phyloP scores from a whole-genome alignment of 192 early-diverging fungal genomes.

The Coemansia sp. region DNA sequence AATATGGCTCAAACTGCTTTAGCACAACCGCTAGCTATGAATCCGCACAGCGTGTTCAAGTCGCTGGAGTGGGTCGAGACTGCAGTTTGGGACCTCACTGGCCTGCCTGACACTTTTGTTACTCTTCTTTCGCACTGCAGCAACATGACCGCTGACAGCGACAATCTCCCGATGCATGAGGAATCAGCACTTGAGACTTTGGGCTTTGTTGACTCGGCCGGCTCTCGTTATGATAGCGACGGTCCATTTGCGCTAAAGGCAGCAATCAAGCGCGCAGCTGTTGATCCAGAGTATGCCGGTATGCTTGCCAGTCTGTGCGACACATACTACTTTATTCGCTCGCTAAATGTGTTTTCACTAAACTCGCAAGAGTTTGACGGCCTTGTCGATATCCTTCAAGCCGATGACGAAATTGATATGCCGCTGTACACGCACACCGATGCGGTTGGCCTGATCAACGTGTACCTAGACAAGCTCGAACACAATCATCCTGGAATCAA shows the following conservation, averaged over 20 bases:
- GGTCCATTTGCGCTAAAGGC: constrained; percentile 26
- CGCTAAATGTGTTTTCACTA: constrained; percentile 26
- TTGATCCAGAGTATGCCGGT: constrained; percentile 16
- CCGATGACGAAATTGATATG: constrained; percentile 11
- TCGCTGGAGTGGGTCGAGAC: constrained; percentile 45
- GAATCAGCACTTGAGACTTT: constrained; percentile 19
- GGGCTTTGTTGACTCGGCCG: constrained; percentile 18
- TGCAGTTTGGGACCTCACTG: constrained; percentile 38
- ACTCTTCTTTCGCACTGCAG: constrained; percentile 34
- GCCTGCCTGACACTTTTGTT: constrained; percentile 41
- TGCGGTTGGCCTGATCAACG: constrained; percentile 22
- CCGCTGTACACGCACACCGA: constrained; percentile 28
- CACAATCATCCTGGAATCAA: constrained; percentile 39
- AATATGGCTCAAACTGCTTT: constrained; percentile 17
- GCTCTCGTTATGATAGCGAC: constrained; percentile 26
- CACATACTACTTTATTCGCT: constrained; percentile 47
- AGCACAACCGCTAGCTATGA: neutral
- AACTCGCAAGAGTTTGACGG: constrained; percentile 26
- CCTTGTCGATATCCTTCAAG: constrained; percentile 25
- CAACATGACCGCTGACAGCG: constrained; percentile 24
- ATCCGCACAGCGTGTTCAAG: constrained; percentile 28
- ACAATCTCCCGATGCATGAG: constrained; percentile 9
- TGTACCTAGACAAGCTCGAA: constrained; percentile 37
- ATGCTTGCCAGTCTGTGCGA: constrained; percentile 36
- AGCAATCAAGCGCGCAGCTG: constrained; percentile 24